Conservation (phyloP, 2,329 filamentous ascomycete species). For the Trichoderma sp. region DNA sequence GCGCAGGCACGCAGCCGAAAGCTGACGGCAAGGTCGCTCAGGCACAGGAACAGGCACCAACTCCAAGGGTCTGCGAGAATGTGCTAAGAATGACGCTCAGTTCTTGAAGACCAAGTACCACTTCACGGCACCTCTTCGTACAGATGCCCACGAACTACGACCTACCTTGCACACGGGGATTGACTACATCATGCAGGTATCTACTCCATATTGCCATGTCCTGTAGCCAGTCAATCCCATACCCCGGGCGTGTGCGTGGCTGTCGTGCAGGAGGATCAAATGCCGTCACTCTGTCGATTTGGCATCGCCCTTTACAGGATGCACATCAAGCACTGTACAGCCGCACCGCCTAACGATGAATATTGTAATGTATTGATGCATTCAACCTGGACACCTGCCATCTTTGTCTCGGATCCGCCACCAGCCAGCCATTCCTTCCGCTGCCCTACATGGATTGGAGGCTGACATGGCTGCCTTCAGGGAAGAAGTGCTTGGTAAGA, state of each 20-base stretch:
- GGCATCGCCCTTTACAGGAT: neutral
- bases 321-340: neutral
- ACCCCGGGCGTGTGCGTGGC: neutral
- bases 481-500: constrained; percentile 18
- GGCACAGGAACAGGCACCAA: constrained; percentile 1
- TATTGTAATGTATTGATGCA: neutral
- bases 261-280: neutral
- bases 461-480: neutral
- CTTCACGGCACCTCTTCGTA: neutral
- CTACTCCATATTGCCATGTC: too few species aligned
- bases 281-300: neutral
- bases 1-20: constrained; percentile 21
- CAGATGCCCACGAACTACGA: neutral
- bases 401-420: constrained; percentile 3
- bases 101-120: neutral
- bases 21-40: constrained; percentile 9
- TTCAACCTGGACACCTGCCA: constrained; percentile 5
- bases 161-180: neutral
- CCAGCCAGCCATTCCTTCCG: neutral
- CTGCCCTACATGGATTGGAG: neutral
- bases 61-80: neutral
- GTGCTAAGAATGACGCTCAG: neutral
- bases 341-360: neutral
- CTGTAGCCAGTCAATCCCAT: neutral
- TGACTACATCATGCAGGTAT: too few species aligned